Conservation (phyloP, 2,329 filamentous ascomycete genomes). For the Pyrenochaeta sp. region DNA sequence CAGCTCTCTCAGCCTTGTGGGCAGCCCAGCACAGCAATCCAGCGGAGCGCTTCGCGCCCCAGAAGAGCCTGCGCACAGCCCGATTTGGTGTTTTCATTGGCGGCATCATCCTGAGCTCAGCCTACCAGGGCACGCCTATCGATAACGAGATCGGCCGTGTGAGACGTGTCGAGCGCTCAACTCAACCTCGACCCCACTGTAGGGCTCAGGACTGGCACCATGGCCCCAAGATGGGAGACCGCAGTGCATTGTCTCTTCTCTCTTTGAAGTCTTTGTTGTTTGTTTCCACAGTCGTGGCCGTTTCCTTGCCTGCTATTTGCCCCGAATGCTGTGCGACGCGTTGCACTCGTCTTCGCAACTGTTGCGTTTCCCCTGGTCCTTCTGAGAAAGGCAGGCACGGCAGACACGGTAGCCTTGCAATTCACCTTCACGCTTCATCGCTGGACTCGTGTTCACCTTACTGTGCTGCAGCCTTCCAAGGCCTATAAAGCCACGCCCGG, state of each 20-base stretch:
- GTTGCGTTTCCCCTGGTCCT: not conserved
- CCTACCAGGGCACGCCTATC: constrained; percentile 17
- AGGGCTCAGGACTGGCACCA: constrained; percentile 6
- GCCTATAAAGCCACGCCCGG: not conserved
- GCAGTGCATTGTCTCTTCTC: not conserved
- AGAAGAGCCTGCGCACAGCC: not conserved
- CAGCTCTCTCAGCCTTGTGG: constrained; percentile 12
- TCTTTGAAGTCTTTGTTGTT: constrained; percentile 1
- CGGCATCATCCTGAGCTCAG: constrained; percentile 15
- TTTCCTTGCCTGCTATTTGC: not conserved
- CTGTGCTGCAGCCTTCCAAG: not conserved
- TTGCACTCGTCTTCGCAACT: constrained; percentile 5
- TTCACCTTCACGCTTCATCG: constrained; percentile 6
- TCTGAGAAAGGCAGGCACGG: not conserved
- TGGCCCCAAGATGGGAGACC: constrained; percentile 7
- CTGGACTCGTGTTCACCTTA: constrained; percentile 3
- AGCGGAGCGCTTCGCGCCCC: not conserved
- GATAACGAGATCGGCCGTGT: constrained; percentile 20
- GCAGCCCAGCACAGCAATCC: not conserved
- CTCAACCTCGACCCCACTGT: constrained; percentile 12
- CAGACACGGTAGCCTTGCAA: constrained; percentile 11
- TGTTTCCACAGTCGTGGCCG: not conserved
- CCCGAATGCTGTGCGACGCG: constrained; percentile 10
- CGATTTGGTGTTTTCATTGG: constrained; percentile 6
- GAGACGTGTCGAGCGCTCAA: not conserved